These are phyloP conservation scores for Escovopsis sp. DNA, from an alignment of 2,329 filamentous ascomycete genomes.

Conservation along the genomic window DNA sequence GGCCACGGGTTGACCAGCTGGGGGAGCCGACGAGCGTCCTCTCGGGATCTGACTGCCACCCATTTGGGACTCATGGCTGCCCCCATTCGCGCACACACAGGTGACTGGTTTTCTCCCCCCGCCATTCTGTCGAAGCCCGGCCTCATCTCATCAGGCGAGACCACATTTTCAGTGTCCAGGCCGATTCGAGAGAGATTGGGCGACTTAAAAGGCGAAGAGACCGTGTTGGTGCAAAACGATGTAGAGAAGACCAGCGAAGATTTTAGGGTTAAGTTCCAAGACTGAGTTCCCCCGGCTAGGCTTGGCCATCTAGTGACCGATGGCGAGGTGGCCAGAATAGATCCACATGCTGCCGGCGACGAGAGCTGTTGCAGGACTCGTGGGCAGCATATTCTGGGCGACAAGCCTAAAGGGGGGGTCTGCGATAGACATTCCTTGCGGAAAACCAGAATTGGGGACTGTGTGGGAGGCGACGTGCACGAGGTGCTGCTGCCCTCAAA, in stretches of 20 bases:
- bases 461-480: slow-evolving; percentile 60
- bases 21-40: slow-evolving; percentile 61
- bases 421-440: slow-evolving; percentile 46
- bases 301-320: slow-evolving; percentile 26
- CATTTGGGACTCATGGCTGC: slow-evolving; percentile 51
- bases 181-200: slow-evolving; percentile 13
- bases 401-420: slow-evolving; percentile 25
- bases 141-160: slow-evolving; percentile 23
- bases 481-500: slow-evolving; percentile 5
- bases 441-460: slow-evolving; percentile 67
- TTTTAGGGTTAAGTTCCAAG: slow-evolving; percentile 98
- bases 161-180: slow-evolving; percentile 33
- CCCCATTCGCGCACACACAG: slow-evolving; percentile 37
- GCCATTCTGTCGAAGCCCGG: slow-evolving; percentile 30
- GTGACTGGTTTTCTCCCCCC: slow-evolving; percentile 43
- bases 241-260: slow-evolving; percentile 41
- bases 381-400: slow-evolving; percentile 38
- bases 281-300: slow-evolving; percentile 40
- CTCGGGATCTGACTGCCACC: slow-evolving; percentile 58
- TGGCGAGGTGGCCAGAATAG: slow-evolving; percentile 21
- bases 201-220: slow-evolving; percentile 50
- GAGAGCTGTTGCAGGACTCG: slow-evolving; percentile 45
- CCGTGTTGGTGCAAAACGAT: slow-evolving; percentile 62
- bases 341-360: slow-evolving; percentile 33
- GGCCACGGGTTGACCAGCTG: slow-evolving; percentile 50